Evolutionary conservation across 2,329 filamentous ascomycete species (phyloP), one percentile per base, ranked within the genome.

Genomic region (Scopulariopsis brevicaulis): DNA sequence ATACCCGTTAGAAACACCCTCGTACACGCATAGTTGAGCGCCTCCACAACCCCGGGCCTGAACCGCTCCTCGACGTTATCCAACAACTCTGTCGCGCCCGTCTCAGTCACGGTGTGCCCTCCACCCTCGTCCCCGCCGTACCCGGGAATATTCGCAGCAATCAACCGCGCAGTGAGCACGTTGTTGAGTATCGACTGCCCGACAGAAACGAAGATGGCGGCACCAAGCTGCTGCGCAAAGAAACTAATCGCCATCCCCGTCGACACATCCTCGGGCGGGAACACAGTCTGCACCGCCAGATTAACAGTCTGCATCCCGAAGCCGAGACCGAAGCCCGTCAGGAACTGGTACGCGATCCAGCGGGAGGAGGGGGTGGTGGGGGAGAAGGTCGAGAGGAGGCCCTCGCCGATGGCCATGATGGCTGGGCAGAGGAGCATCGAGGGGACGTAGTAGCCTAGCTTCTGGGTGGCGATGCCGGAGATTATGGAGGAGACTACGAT

Each of bases 1-100:
- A 85, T 72, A 4, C 77, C 77, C 1, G 84, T 80, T 59, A 86
- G 78, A 66, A 87, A 90, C 3, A 84, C 82, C 59, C 80, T 72
- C 0, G 78, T 82, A 43, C 87, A 73, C 0, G 84, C 80, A 51
- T 74, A 70, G 66, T 89, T 89, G 71, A 90, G 90, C 0, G 84
- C 85, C 0, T 72, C 62, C 1, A 84, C 72, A 10, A 91, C 84
- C 0, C 73, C 70, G 1, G 68, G 65, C 4, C 85, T 67, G 59
- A 75, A 79, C 60, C 81, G 63, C 0, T 69, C 62, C 0, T 77
- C 72, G 28, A 89, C 80, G 1, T 73, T 66, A 0, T 71, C 66
- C 60, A 79, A 77, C 24, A 92, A 73, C 53, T 83, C 77, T 0
- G 86, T 90, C n/a, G 77, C 79, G 34, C 80, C 80, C 8, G 71